Conservation (phyloP, 2,329 filamentous ascomycete species). For the Hymenoscyphus occultus region DNA sequence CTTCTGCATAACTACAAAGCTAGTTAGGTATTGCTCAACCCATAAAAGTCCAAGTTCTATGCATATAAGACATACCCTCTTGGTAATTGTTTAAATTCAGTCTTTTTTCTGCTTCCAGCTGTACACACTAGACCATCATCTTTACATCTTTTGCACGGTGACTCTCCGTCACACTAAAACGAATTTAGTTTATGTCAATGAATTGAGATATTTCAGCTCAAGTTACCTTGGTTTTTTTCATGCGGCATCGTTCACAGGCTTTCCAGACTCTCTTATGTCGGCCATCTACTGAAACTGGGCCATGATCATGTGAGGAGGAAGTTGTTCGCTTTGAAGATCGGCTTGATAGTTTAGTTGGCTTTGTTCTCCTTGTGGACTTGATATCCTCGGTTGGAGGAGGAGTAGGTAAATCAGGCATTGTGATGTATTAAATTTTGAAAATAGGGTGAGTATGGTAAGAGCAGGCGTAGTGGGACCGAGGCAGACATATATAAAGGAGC, state of each 20-base stretch:
- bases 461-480: not conserved
- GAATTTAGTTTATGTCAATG: conserved; percentile 13
- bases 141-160: conserved; percentile 64
- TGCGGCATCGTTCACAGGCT: conserved; percentile 63
- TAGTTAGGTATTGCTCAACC: conserved; percentile 15
- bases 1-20: conserved; percentile 55
- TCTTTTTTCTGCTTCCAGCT: conserved; percentile 62
- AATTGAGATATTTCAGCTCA: not conserved
- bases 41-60: not conserved
- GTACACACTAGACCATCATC: conserved; percentile 64
- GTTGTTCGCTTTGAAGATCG: conserved; percentile 24
- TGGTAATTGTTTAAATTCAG: conserved; percentile 65
- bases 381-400: conserved; percentile 27
- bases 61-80: conserved; percentile 47
- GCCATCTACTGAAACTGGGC: conserved; percentile 47
- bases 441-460: conserved; percentile 1
- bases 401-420: conserved; percentile 23
- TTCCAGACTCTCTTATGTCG: conserved; percentile 66
- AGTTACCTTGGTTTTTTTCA: conserved; percentile 66
- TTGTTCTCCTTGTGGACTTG: conserved; percentile 23
- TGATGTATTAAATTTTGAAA: not conserved
- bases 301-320: conserved; percentile 32
- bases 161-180: conserved; percentile 60
- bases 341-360: conserved; percentile 25
- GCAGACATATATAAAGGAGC: conserved; percentile 18